These are phyloP conservation scores for Neocallimastix lanati DNA, from an alignment of 192 early-diverging fungal genomes.

Conservation along the genomic window DNA sequence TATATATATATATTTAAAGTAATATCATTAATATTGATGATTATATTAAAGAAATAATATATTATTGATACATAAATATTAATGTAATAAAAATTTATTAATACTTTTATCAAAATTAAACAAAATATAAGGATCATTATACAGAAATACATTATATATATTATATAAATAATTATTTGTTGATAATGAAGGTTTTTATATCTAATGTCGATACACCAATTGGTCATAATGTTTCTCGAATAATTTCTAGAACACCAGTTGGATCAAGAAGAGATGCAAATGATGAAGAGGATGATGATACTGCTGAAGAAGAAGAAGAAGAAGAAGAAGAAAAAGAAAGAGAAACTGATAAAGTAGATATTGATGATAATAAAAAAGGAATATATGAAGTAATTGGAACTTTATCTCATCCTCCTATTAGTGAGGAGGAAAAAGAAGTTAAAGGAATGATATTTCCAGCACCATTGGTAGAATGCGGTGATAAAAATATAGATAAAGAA, in stretches of 20 bases:
- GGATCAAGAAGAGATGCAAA: constrained; percentile 11
- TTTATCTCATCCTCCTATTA: background rate
- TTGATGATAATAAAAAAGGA: constrained; percentile 9
- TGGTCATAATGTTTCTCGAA: constrained; percentile 27
- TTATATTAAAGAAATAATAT: too few relatives aligned
- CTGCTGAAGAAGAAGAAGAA: constrained; percentile 8
- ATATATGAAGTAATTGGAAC: constrained; percentile 25
- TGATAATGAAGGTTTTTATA: constrained; percentile 21
- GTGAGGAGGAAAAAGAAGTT: background rate
- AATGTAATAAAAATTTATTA: too few relatives aligned
- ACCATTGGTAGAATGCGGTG: constrained; percentile 26
- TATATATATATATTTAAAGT: too few relatives aligned
- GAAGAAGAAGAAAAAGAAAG: constrained; percentile 6
- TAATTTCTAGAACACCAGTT: constrained; percentile 18
- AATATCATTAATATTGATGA: too few relatives aligned
- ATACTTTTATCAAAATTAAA: too few relatives aligned
- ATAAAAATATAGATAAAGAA: constrained; percentile 24
- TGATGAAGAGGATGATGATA: constrained; percentile 8
- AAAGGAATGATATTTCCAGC: constrained; percentile 6
- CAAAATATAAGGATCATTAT: background rate
- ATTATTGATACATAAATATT: too few relatives aligned
- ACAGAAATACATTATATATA: too few relatives aligned
- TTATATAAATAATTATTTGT: too few relatives aligned
- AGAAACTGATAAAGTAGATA: background rate
- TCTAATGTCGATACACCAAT: constrained; percentile 26